Evolutionary conservation across 2,329 filamentous ascomycete genomes (phyloP), one percentile per base, ranked within the genome.

Genomic region (Neocatenulostroma microsporum): DNA sequence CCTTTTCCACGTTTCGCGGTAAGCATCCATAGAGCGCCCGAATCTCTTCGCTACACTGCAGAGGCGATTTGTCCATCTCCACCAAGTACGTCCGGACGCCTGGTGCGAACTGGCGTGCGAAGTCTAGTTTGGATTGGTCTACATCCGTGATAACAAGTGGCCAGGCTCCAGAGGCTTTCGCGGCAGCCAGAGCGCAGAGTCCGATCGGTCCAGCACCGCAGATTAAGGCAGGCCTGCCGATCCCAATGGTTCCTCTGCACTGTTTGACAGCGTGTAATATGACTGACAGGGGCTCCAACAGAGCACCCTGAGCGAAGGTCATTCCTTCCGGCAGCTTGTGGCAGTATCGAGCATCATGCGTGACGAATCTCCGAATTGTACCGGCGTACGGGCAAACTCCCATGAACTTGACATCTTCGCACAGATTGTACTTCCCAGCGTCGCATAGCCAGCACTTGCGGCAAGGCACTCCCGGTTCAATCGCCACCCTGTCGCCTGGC

Each of bases 381-480:
- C 89, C 89, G 58, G 94, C 78, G 59, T 82, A 77, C 2, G 89
- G 89, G 14, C 88, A 88, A 11, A 88, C 94, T 1, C 88, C 88
- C 14, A 87, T 87, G 59, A 96, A 96, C 20, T 67, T 68, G 80
- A 96, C 94, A 33, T 82, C 72, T 9, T 76, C 73, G 65, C 89
- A 96, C 15, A 95, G 77, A 62, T 95, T 94, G 69, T 95, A 95
- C 51, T 78, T 74, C 39, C 88, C 89, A 21, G 72, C 69, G 45
- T 84, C 81, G 69, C 88, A 95, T 53, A 76, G 70, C 37, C 40
- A 55, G 44, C 54, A 82, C 65, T 0, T 72, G 9, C 67, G 68
- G 49, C 80, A 84, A 0, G 79, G 74, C 1, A 80, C 73, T 14
- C 78, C 76, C 0, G 78, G 77, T 49, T 84, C 79, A 12, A 84